Conservation (phyloP, 306 rosid species). For the Rosa persica region DNA sequence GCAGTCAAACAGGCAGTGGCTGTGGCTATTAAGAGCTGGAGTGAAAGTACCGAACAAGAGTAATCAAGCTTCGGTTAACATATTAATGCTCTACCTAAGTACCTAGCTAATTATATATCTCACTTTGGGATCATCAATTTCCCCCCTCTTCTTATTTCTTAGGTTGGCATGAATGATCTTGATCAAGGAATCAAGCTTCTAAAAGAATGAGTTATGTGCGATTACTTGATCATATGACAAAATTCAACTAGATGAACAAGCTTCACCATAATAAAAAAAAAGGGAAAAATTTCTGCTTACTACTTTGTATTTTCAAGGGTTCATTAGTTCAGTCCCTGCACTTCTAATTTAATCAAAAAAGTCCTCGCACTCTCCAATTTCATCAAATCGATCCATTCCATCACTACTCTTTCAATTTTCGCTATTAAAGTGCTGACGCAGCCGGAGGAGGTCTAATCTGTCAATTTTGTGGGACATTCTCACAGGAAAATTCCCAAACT, state of each 20-base stretch:
- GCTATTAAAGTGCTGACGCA: no score
- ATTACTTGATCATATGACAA: neutral
- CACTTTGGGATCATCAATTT: neutral
- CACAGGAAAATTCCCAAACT: no score
- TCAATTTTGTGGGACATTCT: no score
- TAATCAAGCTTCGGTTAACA: conserved; percentile 23
- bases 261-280: neutral
- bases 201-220: neutral
- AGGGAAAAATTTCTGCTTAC: no score
- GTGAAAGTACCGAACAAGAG: conserved; percentile 35
- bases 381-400: no score
- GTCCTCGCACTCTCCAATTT: no score
- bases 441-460: no score
- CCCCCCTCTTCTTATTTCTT: neutral
- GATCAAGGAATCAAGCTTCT: conserved; percentile 1
- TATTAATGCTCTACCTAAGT: neutral
- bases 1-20: conserved; percentile 48
- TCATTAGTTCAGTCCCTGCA: no score
- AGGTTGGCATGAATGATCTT: conserved; percentile 16
- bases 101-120: neutral
- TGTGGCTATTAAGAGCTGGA: conserved; percentile 55
- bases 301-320: no score
- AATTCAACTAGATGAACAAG: neutral
- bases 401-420: no score
- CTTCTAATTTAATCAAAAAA: no score